Evolutionary conservation across 805 yeast species (phyloP).

Genomic region (Candida awuae): DNA sequence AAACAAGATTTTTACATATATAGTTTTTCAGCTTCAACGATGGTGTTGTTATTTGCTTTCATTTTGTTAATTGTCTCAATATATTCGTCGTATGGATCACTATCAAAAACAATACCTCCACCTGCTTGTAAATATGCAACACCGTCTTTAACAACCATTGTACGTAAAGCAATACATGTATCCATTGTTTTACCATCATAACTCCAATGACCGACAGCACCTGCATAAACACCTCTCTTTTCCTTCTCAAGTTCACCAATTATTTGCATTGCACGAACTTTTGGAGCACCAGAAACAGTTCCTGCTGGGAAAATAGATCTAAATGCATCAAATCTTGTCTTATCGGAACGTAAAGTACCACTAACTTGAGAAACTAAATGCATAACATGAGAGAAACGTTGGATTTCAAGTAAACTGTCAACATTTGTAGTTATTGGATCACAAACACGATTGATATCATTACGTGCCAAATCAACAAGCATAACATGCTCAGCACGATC

Average conservation of each 20-base stretch:
- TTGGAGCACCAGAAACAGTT: conserved; percentile 97
- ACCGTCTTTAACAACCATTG: conserved; percentile 91
- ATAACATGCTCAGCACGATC: conserved; percentile 98
- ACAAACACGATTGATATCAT: conserved; percentile 93
- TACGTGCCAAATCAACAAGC: conserved; percentile 96
- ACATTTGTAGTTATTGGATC: conserved; percentile 77
- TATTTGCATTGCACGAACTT: conserved; percentile 92
- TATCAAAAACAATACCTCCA: conserved; percentile 95
- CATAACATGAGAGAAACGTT: conserved; percentile 94
- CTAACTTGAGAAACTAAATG: conserved; percentile 93
- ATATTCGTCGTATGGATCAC: conserved; percentile 93
- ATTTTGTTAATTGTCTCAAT: conserved; percentile 95
- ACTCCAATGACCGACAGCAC: conserved; percentile 98
- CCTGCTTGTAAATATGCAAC: conserved; percentile 95
- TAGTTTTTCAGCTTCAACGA: conserved; percentile 78
- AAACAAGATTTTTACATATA: conserved; percentile 13
- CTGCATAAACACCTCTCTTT: conserved; percentile 95
- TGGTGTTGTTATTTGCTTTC: conserved; percentile 85
- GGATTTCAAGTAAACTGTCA: conserved; percentile 81
- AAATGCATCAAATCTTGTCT: conserved; percentile 92
- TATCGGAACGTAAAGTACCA: conserved; percentile 76
- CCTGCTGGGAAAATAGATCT: conserved; percentile 99
- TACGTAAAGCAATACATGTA: conserved; percentile 94
- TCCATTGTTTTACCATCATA: conserved; percentile 94
- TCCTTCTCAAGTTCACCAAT: conserved; percentile 85